Base-by-base conservation (phyloP, 495 filamentous ascomycete genomes). In the Aspergillus homomorphus region DNA sequence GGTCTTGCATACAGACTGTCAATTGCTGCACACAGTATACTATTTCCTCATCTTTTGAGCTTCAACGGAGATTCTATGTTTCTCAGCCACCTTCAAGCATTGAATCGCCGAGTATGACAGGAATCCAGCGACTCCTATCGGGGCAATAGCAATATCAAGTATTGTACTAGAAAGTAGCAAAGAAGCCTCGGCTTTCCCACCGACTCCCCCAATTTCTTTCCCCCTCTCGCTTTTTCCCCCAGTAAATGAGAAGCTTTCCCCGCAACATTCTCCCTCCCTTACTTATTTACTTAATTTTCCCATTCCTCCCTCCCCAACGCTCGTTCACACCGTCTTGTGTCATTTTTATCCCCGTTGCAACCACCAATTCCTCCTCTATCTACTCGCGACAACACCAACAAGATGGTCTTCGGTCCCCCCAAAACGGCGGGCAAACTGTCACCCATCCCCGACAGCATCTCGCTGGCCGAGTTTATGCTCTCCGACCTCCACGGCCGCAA, bases 341-440 rank as follows among this genome's bases (percentile, higher is more conserved):
- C 23, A 28, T 30, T 15, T 28, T 23, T 49, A 14, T 21, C 9
- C 21, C 9, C 23, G 15, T 51, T 26, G 2, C 22, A 15, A 30
- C 23, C n/a, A 26, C 20, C 9, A 18, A 50, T n/a, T 16, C 22
- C 48, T 10, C 22, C 4, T n/a, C n/a, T n/a, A n/a, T n/a, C n/a
- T n/a, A n/a, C n/a, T n/a, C n/a, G 30, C 19, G n/a, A 3, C 14
- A 23, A 16, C 4, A 18, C 16, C 15, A 28, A 5, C 60, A 82
- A 62, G 24, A 96, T 96, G 91, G 88, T 92, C 16, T 95, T 96
- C 76, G 77, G 79, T 57, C 80, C 89, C 51, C 85, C 89, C 21
- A 72, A 82, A 65, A 87, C 82, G 80, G 82, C 85, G 15, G 88
- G 88, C 28, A 71, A 84, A 64, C 78, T 96, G 49, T 84, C 84